A percentile compares a stretch with the other conserved stretches of the same genome.
Conservation (phyloP, 2,329 filamentous ascomycete species). For the Purpureocillium lavendulum region DNA sequence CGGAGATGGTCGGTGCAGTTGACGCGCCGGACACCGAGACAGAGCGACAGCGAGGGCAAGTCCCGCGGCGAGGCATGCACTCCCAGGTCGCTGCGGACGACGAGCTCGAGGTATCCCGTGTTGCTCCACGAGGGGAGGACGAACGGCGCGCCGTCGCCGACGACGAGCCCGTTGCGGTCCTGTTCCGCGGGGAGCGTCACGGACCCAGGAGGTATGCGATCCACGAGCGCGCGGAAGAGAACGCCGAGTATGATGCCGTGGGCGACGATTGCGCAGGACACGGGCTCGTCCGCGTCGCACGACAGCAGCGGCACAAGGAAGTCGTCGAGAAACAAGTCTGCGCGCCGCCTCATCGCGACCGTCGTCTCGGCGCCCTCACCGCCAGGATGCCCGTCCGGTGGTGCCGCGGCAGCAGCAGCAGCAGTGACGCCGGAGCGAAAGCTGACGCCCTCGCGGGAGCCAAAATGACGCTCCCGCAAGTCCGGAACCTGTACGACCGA, state of each 20-base stretch:
- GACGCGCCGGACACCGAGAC: slow-evolving; percentile 44
- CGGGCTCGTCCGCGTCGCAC: slow-evolving; percentile 4
- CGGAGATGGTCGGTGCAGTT: slow-evolving; percentile 66
- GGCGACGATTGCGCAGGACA: slow-evolving; percentile 58
- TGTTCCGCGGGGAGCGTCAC: slow-evolving; percentile 10
- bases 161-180: background rate
- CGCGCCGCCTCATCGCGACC: slow-evolving; percentile 56
- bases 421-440: slow-evolving; percentile 27
- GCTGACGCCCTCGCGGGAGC: slow-evolving; percentile 58
- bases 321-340: slow-evolving; percentile 56
- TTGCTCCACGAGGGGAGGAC: slow-evolving; percentile 39
- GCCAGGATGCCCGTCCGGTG: no score
- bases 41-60: slow-evolving; percentile 24
- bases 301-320: slow-evolving; percentile 48
- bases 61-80: slow-evolving; percentile 12
- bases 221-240: slow-evolving; percentile 55
- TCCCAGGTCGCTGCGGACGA: slow-evolving; percentile 10
- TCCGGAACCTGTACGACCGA: slow-evolving; percentile 21
- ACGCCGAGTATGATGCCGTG: slow-evolving; percentile 74
- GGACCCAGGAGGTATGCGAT: slow-evolving; percentile 31
- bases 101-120: slow-evolving; percentile 36
- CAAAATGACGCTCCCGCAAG: slow-evolving; percentile 68
- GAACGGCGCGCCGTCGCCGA: slow-evolving; percentile 3
- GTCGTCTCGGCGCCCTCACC: slow-evolving; percentile 54
- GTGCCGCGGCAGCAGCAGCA: slow-evolving; percentile 6